Base-by-base conservation (phyloP, 805 yeast species). In the Metschnikowia amazonensis region DNA sequence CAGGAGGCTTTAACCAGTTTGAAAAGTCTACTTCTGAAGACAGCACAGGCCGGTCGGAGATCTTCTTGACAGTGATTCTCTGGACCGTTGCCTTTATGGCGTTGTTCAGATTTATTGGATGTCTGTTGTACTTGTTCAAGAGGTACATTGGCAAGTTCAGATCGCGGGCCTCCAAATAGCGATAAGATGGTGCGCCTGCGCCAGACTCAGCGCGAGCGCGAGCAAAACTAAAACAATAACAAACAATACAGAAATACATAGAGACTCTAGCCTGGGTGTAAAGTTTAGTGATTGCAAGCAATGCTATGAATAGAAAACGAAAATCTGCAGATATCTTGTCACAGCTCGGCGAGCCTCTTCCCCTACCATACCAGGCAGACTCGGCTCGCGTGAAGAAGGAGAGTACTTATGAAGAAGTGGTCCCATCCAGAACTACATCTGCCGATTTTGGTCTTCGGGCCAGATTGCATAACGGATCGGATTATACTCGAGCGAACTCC, bases 21-120 rank as follows among this genome's bases (percentile, higher is more conserved):
- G 54, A 50, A 20, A 64, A 67, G 1, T 65, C 69, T 3, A 42
- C 47, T 29, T 62, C 62, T 23, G 62, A 67, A 5, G 48, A 60
- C 30, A 64, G 59, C 8, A 52, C 60, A 3, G 67, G 65, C 36
- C 63, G 75, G 42, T 64, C 72, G 11, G 62, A 69, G 28, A 66
- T 76, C 3, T 73, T 67, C 52, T 70, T 72, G 58, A 74, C 79
- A 13, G 79, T 80, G 20, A 66, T 81, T 47, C 70, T 81, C 47
- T 80, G 85, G 84, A 61, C 77, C 33, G 84, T 79, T 34, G 84
- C 85, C 1, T 74, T 79, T 36, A 66, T 81, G 69, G 83, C 86
- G 0, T 60, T 75, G 8, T 73, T 81, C 64, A 60, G 85, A 35
- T 71, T 81, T 48, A 49, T 76, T 40, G 86, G 86, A 7, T 75